Evolutionary conservation across 345 rosid genomes (phyloP).

Genomic region (Aquilaria malaccensis): DNA sequence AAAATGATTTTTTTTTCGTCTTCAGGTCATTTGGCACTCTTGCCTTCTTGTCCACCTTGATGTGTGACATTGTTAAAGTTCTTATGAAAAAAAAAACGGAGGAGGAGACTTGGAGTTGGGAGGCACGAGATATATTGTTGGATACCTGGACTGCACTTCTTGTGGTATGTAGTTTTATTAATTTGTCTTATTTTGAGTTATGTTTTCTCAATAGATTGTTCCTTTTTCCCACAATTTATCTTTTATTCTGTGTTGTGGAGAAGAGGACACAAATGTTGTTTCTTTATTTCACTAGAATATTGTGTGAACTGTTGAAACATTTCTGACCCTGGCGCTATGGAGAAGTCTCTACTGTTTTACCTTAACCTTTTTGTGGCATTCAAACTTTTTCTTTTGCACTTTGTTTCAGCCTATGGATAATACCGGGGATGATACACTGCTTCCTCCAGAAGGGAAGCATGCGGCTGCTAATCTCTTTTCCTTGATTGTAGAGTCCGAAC

Average conservation of each 20-base stretch:
- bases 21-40: constrained; percentile 89
- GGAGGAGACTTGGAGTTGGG: constrained; percentile 95
- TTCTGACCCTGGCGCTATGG: too few relatives aligned
- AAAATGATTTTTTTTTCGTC: constrained; percentile 21
- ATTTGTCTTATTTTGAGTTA: too few relatives aligned
- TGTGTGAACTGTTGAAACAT: too few relatives aligned
- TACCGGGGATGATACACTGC: constrained; percentile 41
- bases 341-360: too few relatives aligned
- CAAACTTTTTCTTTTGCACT: constrained; percentile 14
- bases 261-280: too few relatives aligned
- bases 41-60: constrained; percentile 65
- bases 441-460: constrained; percentile 82
- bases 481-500: constrained; percentile 73
- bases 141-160: constrained; percentile 93
- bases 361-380: constrained; percentile 53
- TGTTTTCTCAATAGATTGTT: too few relatives aligned
- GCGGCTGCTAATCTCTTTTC: constrained; percentile 80
- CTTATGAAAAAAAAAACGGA: constrained; percentile 50
- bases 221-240: not conserved
- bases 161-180: constrained; percentile 37
- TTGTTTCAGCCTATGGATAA: constrained; percentile 56
- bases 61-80: constrained; percentile 89
- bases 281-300: too few relatives aligned
- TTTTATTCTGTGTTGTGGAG: too few relatives aligned
- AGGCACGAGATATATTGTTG: constrained; percentile 90